Base-by-base conservation (phyloP, 2,329 filamentous ascomycete species). In the Daldinia sp. region DNA sequence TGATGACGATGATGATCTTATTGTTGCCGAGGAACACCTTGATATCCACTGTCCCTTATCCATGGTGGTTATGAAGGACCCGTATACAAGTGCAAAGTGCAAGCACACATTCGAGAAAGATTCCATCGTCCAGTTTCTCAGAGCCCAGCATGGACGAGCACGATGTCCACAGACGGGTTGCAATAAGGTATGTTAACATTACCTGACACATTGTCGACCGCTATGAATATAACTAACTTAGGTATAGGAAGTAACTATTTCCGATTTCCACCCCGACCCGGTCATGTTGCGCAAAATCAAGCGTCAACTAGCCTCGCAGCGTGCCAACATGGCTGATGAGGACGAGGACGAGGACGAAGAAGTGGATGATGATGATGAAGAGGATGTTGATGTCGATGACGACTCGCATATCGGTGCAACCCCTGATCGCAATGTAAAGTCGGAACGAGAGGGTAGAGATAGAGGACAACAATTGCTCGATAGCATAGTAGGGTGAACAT, bases 21-120 rank as follows among this genome's bases (percentile, higher is more conserved):
- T 90, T 1, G 86, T 94, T 33, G 85, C 87, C 30, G 84, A 87
- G 55, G 88, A 89, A 69, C 86, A 85, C 4, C 84, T 89, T 59
- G 91, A 88, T 77, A 87, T 90, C 35, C 90, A 88, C 73, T 94
- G 92, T 74, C 91, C 91, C 0, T 78, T 94, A 20, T 91, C 91
- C 0, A 81, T 93, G 71, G 82, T 83, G 58, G 82, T 86, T 50
- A 89, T 93, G 81, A 81, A 82, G 46, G 85, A 93, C 59, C 92
- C 92, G 0, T 89, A 88, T 74, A 92, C 87, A 62, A 92, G 88
- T 73, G 81, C 77, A 13, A 87, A 87, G 71, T 94, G 92, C 81
- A 89, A 87, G 62, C 92, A 94, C 77, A 89, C 87, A 0, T 94
- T 93, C 76, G 90, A 94, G 75, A 90, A 88, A 77, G 75, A 77